Evolutionary conservation across 2,329 filamentous ascomycete species (phyloP), one percentile per base, ranked within the genome.

Genomic region (Cladobotryum protrusum): DNA sequence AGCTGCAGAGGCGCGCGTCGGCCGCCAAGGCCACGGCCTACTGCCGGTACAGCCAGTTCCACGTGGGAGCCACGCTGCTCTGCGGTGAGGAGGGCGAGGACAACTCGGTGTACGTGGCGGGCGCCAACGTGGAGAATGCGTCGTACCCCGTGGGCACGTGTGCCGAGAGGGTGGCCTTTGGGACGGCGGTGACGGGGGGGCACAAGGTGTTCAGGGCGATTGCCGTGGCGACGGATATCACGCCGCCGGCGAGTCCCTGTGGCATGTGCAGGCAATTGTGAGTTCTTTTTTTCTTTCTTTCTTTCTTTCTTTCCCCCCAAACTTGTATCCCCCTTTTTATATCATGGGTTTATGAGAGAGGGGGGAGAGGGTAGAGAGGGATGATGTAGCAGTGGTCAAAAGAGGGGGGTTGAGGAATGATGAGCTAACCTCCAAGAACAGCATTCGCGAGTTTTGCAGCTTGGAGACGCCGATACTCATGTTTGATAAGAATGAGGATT

Each of bases 181-280:
- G 82, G 7, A 89, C 83, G 36, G 92, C 92, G 18, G 80, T 96
- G 5, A 79, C 81, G 6, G 72, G 72, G 46, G 79, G 80, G 3
- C 69, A 78, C 56, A 69, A 67, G 33, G 61, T 47, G 8, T 89
- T 95, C 70, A 84, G 82, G 62, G 92, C 91, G 17, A 69, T 99
- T 18, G 92, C 87, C 14, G 90, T 99, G 4, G 80, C 87, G 6
- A 95, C 91, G 5, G 87, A 96, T 64, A 85, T 87, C 39, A 70
- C 68, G 32, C 80, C 82, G 29, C 82, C 83, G 4, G 79, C 79
- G 43, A 84, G 85, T 54, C 93, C 93, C 0, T 99, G 93, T 65
- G 93, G 93, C 49, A 96, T 96, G 90, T 97, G 92, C 67, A 78
- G 92, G 60, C 92, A 96, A 67, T 95, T 92, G 86, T 89, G 65